Conservation (phyloP, 257 asterid genomes). For the Mitragyna speciosa region DNA sequence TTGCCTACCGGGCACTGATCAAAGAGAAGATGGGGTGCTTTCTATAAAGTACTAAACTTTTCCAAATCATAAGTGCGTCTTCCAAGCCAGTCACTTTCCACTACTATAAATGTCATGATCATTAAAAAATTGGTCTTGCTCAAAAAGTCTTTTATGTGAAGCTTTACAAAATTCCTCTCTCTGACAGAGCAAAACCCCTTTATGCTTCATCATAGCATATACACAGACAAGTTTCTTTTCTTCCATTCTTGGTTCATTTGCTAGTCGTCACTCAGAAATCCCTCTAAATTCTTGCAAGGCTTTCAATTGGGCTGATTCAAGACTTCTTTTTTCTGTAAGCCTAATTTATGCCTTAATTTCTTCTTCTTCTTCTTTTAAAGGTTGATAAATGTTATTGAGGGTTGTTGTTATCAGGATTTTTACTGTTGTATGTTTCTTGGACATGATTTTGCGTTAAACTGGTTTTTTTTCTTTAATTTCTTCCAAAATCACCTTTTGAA, state of each 20-base stretch:
- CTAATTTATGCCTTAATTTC: neutral
- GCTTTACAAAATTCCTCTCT: constrained; percentile 16
- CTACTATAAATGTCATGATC: neutral
- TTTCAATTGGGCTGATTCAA: constrained; percentile 7
- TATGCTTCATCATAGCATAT: constrained; percentile 14
- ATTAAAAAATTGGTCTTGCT: neutral
- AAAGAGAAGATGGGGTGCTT: neutral
- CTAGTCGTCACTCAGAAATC: neutral
- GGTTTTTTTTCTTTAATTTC: neutral
- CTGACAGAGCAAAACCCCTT: constrained; percentile 9
- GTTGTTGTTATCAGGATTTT: neutral
- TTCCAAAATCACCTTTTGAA: neutral
- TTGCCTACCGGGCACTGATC: neutral
- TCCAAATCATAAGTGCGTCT: neutral
- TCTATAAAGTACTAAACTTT: neutral
- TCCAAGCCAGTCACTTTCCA: constrained; percentile 11
- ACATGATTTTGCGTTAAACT: neutral
- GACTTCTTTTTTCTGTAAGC: constrained; percentile 13
- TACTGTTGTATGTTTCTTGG: neutral
- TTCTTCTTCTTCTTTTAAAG: neutral
- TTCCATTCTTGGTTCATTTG: constrained; percentile 6
- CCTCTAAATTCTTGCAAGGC: neutral
- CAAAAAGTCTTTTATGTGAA: neutral
- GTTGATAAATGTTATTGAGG: neutral
- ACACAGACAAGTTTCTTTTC: neutral